These are phyloP conservation scores for Komagataella pseudopastoris DNA, from an alignment of 805 yeast species.

Conservation along the genomic window DNA sequence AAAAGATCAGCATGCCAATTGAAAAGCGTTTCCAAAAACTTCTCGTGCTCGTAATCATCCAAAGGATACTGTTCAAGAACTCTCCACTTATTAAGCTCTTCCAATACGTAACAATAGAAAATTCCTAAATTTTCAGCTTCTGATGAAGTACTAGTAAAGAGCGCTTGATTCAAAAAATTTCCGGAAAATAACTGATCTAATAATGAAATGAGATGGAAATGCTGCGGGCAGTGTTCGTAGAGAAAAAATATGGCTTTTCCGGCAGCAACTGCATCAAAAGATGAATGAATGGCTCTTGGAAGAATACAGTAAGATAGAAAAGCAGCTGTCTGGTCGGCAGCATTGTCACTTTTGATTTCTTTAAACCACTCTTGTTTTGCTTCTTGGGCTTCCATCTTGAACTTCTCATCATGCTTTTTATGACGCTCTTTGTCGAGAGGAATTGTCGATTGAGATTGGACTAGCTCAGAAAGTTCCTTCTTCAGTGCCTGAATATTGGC, in stretches of 20 bases:
- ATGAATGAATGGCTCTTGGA: slow-evolving; percentile 68
- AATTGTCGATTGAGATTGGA: slow-evolving; percentile 14
- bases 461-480: slow-evolving; percentile 13
- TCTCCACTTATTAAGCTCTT: slow-evolving; percentile 30
- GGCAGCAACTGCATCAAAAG: slow-evolving; percentile 67
- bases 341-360: slow-evolving; percentile 2
- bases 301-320: slow-evolving; percentile 55
- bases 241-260: slow-evolving; percentile 45
- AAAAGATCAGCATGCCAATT: slow-evolving; percentile 43
- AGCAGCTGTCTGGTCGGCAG: slow-evolving; percentile 1
- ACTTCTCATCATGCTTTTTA: slow-evolving; percentile 19
- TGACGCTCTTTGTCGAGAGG: slow-evolving; percentile 33
- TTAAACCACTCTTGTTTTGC: slow-evolving; percentile 16
- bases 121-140: slow-evolving; percentile 80
- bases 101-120: slow-evolving; percentile 46
- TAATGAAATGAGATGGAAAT: slow-evolving; percentile 23
- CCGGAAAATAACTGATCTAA: slow-evolving; percentile 33
- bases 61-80: slow-evolving; percentile 16
- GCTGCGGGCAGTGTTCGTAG: slow-evolving; percentile 17
- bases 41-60: slow-evolving; percentile 17
- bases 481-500: slow-evolving; percentile 13
- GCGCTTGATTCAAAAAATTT: slow-evolving; percentile 36
- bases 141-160: slow-evolving; percentile 56
- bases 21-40: slow-evolving; percentile 26
- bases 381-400: slow-evolving; percentile 1